Evolutionary conservation across 176 grass and related monocot genomes (phyloP).

Genomic region (Aegilops bicornis): DNA sequence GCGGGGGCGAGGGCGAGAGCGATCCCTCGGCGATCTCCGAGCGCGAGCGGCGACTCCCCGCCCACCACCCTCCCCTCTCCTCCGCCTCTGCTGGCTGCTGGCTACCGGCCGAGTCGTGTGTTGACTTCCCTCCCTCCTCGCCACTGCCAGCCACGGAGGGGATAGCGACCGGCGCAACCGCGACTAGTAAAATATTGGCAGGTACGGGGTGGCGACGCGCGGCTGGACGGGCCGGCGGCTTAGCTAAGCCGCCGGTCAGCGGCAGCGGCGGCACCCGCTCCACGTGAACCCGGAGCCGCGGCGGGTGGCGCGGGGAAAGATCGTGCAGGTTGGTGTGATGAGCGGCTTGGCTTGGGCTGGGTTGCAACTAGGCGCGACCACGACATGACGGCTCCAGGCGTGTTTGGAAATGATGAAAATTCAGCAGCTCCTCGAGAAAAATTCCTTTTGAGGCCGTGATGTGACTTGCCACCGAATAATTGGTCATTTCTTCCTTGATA

Average conservation of each 20-base stretch:
- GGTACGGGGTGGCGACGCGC: too few relatives aligned
- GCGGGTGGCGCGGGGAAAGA: neutral
- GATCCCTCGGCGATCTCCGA: neutral
- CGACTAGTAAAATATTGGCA: neutral
- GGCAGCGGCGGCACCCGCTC: too few relatives aligned
- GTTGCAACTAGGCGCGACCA: neutral
- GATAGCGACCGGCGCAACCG: neutral
- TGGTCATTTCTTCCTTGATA: neutral
- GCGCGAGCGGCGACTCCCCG: neutral
- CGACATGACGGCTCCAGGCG: too few relatives aligned
- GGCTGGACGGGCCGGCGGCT: neutral
- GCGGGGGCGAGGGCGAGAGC: slow-evolving; percentile 10
- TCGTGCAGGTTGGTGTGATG: neutral
- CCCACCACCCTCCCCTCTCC: neutral
- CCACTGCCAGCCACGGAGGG: neutral
- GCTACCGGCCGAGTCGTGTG: neutral
- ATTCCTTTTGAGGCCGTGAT: neutral
- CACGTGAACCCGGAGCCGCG: neutral
- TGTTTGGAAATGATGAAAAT: too few relatives aligned
- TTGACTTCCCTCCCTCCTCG: neutral
- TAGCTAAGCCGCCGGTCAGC: neutral
- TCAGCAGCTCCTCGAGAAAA: neutral
- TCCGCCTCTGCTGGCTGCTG: neutral
- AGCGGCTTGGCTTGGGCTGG: too few relatives aligned
- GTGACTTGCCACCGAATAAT: neutral